Conservation (phyloP, 768 basidiomycete genomes). For the Brasilioporus rufonigricans region DNA sequence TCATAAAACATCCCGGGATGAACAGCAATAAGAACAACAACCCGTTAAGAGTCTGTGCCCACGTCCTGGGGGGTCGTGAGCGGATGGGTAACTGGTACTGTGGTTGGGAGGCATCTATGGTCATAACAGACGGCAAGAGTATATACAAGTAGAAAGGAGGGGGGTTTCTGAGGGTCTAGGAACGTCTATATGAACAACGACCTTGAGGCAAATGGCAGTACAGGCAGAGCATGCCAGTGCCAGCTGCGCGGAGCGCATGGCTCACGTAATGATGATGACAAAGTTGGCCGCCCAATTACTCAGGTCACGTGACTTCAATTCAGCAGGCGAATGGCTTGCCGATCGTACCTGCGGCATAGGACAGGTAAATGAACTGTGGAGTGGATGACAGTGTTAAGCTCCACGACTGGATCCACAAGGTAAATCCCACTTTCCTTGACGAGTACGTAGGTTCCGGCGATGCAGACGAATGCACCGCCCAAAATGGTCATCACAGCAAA, state of each 20-base stretch:
- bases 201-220: background rate
- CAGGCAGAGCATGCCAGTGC: background rate
- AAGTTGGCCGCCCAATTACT: conserved; percentile 4
- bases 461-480: conserved; percentile 50
- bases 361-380: conserved; percentile 9
- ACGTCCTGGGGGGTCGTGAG: conserved; percentile 51
- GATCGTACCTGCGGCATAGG: conserved; percentile 37
- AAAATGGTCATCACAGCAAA: conserved; percentile 36
- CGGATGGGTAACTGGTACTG: conserved; percentile 50
- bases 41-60: conserved; percentile 49
- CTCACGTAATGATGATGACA: conserved; percentile 20
- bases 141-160: background rate
- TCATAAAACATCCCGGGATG: conserved; percentile 60
- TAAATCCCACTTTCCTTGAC: conserved; percentile 39
- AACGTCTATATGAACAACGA: conserved; percentile 13
- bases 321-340: conserved; percentile 31
- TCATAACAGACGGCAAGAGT: conserved; percentile 15
- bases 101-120: conserved; percentile 9
- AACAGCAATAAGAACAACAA: conserved; percentile 57
- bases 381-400: background rate
- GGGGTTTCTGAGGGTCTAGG: conserved; percentile 1
- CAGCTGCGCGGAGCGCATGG: too few relatives aligned
- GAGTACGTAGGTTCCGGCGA: conserved; percentile 42
- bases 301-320: conserved; percentile 15
- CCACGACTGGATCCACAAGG: background rate